phyloP scores from a whole-genome alignment of 2,329 filamentous ascomycete species.

The Fusarium proliferatum region DNA sequence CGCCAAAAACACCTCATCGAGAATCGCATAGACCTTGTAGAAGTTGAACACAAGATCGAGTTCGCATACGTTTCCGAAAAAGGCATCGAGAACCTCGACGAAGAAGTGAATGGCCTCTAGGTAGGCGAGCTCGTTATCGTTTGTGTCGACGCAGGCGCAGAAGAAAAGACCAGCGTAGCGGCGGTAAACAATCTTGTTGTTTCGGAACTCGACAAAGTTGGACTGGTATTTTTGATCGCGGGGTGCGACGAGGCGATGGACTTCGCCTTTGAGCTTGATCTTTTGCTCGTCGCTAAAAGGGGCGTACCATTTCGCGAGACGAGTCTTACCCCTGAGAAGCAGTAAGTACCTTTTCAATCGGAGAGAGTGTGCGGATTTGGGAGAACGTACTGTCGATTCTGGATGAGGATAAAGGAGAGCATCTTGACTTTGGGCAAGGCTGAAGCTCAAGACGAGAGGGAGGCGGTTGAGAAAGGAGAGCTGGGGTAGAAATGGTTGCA shows the following conservation, averaged over 20 bases:
- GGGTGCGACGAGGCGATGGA: conserved; percentile 96
- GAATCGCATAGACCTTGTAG: conserved; percentile 94
- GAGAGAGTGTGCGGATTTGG: not conserved
- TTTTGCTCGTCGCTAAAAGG: conserved; percentile 99
- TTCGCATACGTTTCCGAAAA: conserved; percentile 99
- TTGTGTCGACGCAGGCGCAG: conserved; percentile 98
- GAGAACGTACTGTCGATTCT: conserved; percentile 81
- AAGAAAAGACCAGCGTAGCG: conserved; percentile 99
- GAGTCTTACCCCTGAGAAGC: conserved; percentile 86
- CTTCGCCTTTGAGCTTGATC: conserved; percentile 98
- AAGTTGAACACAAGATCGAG: conserved; percentile 89
- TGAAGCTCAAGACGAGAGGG: not conserved
- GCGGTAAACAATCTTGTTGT: conserved; percentile 96
- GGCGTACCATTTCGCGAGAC: conserved; percentile 98
- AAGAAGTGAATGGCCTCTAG: conserved; percentile 99
- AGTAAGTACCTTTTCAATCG: not conserved
- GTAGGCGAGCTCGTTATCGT: conserved; percentile 97
- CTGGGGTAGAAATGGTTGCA: conserved; percentile 24
- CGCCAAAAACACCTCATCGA: conserved; percentile 97
- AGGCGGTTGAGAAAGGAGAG: conserved; percentile 11
- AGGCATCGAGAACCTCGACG: conserved; percentile 97
- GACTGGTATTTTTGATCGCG: conserved; percentile 99
- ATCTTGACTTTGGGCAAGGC: conserved; percentile 52
- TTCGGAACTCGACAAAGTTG: conserved; percentile 97
- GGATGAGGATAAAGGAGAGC: conserved; percentile 89